Conservation (phyloP, 768 basidiomycete species). For the Lactarius vividus region DNA sequence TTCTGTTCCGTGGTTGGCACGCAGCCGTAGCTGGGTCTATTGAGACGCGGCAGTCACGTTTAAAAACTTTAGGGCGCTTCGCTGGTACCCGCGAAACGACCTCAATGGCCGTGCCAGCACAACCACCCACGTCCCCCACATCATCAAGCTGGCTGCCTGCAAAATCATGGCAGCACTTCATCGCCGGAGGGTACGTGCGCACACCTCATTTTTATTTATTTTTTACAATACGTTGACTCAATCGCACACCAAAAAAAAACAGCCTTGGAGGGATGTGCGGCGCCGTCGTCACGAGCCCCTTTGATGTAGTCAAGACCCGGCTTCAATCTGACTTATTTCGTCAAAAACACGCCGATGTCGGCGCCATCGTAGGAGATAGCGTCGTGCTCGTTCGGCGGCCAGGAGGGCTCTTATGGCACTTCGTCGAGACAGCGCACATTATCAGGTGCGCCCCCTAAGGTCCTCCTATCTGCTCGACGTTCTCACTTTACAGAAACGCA, state of each 20-base stretch:
- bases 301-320: slow-evolving; percentile 98
- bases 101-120: slow-evolving; percentile 29
- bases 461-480: not conserved
- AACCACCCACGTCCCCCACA: slow-evolving; percentile 32
- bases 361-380: slow-evolving; percentile 34
- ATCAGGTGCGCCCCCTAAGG: slow-evolving; percentile 56
- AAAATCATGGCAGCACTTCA: slow-evolving; percentile 81
- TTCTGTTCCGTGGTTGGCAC: not conserved
- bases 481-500: slow-evolving; percentile 33
- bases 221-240: not conserved
- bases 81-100: not conserved
- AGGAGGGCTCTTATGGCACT: slow-evolving; percentile 76
- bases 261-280: slow-evolving; percentile 98
- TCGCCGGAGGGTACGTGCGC: slow-evolving; percentile 76
- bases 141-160: slow-evolving; percentile 47
- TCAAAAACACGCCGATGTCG: slow-evolving; percentile 39
- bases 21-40: not conserved
- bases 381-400: slow-evolving; percentile 36
- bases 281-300: slow-evolving; percentile 93
- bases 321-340: slow-evolving; percentile 87
- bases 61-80: not conserved
- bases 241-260: not conserved
- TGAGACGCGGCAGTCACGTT: too few relatives aligned
- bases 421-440: slow-evolving; percentile 91
- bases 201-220: too few relatives aligned